A percentile compares a stretch with the other conserved stretches of the same genome.
Conservation (phyloP, 2,329 filamentous ascomycete genomes). For the Nemania diffusa region DNA sequence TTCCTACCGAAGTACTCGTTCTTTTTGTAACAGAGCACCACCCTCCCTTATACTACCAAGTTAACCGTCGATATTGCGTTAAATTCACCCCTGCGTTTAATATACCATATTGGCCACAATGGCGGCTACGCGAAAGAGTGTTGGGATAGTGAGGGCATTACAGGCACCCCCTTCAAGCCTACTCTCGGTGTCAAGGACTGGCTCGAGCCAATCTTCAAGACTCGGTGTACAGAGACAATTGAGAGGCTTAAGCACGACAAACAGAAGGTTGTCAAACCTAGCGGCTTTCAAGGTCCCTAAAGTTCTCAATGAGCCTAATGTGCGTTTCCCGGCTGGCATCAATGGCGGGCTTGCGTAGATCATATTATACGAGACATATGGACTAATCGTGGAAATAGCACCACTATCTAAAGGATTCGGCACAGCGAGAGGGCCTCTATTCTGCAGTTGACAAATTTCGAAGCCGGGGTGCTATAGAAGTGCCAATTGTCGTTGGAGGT, state of each 20-base stretch:
- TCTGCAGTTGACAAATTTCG: conserved; percentile 77
- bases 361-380: neutral
- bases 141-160: conserved; percentile 42
- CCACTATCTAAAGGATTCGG: conserved; percentile 86
- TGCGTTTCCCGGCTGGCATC: conserved; percentile 61
- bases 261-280: conserved; percentile 64
- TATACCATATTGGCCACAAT: conserved; percentile 29
- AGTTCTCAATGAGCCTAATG: conserved; percentile 94
- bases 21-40: neutral
- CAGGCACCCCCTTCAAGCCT: conserved; percentile 35
- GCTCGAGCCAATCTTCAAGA: conserved; percentile 8
- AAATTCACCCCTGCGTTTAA: neutral
- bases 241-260: conserved; percentile 47
- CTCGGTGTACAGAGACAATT: conserved; percentile 9
- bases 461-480: conserved; percentile 75
- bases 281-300: conserved; percentile 89
- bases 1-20: neutral
- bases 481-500: conserved; percentile 86
- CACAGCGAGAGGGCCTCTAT: conserved; percentile 79
- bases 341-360: neutral
- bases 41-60: neutral
- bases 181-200: conserved; percentile 23
- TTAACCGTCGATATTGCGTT: neutral
- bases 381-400: conserved; percentile 65
- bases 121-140: conserved; percentile 40